phyloP scores from a whole-genome alignment of 768 basidiomycete genomes.

The Ephemerocybe angulata region DNA sequence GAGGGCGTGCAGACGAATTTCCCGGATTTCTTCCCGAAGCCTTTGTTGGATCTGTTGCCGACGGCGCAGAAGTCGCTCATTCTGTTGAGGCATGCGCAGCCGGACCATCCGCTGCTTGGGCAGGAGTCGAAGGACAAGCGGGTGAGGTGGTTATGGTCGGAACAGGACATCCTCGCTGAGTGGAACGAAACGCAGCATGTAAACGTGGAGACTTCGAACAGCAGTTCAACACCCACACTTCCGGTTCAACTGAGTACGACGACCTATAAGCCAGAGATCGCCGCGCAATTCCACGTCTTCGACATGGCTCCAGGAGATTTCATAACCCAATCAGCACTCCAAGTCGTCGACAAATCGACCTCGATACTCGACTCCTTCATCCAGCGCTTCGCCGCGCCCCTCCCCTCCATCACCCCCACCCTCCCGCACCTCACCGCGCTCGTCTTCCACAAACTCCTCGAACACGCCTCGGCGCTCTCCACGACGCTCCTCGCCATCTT shows the following conservation, averaged over 20 bases:
- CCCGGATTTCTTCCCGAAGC: conserved; percentile 60
- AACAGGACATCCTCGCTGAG: conserved; percentile 45
- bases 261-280: conserved; percentile 34
- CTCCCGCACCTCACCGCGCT: conserved; percentile 59
- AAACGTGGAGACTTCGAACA: not conserved
- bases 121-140: conserved; percentile 18
- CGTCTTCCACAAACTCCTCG: conserved; percentile 57
- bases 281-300: conserved; percentile 49
- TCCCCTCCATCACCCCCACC: conserved; percentile 65
- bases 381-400: conserved; percentile 47
- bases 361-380: conserved; percentile 47
- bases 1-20: conserved; percentile 40
- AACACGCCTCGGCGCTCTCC: conserved; percentile 63
- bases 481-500: conserved; percentile 64
- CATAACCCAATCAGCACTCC: conserved; percentile 22
- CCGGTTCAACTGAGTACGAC: not conserved
- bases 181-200: conserved; percentile 30
- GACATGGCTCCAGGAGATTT: conserved; percentile 62
- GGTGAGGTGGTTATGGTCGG: conserved; percentile 65
- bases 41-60: conserved; percentile 49
- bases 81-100: conserved; percentile 59
- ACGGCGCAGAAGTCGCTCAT: conserved; percentile 68
- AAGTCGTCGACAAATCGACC: conserved; percentile 23
- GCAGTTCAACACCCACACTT: not conserved
- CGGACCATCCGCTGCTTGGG: conserved; percentile 57